Percentiles rank a stretch among this genome's conserved stretches.
phyloP scores from a whole-genome alignment of 305 asterid species.

The Lippia alba region DNA sequence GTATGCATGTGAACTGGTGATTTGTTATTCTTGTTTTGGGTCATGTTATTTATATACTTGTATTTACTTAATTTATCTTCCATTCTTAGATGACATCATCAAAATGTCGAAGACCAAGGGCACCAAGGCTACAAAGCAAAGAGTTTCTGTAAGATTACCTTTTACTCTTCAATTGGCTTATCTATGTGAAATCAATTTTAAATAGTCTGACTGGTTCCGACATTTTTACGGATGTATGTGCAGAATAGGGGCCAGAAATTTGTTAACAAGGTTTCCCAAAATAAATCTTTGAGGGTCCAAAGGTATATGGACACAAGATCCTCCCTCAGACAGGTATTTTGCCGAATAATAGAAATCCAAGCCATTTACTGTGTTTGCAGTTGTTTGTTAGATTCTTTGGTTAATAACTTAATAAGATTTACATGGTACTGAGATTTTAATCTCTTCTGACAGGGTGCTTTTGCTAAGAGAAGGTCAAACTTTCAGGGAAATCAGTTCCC shows the following conservation, averaged over 20 bases:
- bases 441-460: constrained; percentile 61
- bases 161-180: constrained; percentile 1
- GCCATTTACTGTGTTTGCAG: neutral
- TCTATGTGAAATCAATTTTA: constrained; percentile 5
- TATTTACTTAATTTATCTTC: constrained; percentile 15
- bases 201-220: constrained; percentile 22
- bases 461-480: constrained; percentile 76
- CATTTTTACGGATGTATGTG: constrained; percentile 5
- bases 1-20: constrained; percentile 38
- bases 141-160: constrained; percentile 59
- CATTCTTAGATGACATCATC: constrained; percentile 75
- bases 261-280: constrained; percentile 51
- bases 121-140: constrained; percentile 59
- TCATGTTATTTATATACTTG: neutral
- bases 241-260: constrained; percentile 68
- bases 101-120: constrained; percentile 68
- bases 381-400: neutral
- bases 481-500: constrained; percentile 77
- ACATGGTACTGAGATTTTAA: neutral
- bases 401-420: neutral
- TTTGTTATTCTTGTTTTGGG: neutral
- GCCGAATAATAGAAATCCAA: constrained; percentile 19
- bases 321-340: constrained; percentile 75
- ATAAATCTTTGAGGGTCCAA: constrained; percentile 50
- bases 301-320: constrained; percentile 69